phyloP scores from a whole-genome alignment of 2,329 filamentous ascomycete genomes.

The Sordariomycetes sp. region DNA sequence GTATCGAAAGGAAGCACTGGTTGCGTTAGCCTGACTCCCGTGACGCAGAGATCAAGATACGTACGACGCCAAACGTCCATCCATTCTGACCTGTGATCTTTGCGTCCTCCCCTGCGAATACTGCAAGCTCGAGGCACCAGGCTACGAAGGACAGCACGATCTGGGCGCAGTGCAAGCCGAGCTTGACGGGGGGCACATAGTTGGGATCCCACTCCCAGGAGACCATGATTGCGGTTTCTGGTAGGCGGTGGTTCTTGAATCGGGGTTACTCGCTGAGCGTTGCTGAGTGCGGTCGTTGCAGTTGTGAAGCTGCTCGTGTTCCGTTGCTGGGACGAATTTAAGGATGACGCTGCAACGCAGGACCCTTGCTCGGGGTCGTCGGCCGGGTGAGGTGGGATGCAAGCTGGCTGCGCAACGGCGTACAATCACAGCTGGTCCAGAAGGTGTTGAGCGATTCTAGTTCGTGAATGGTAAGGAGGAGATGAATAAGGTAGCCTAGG shows the following conservation, averaged over 20 bases:
- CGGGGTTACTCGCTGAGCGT: too few species aligned
- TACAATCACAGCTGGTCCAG: too few species aligned
- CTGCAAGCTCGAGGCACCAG: constrained; percentile 50
- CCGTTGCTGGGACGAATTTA: too few species aligned
- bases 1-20: constrained; percentile 56
- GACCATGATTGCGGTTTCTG: constrained; percentile 23
- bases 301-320: too few species aligned
- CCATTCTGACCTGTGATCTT: constrained; percentile 47
- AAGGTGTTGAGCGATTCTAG: too few species aligned
- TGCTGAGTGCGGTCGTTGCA: too few species aligned
- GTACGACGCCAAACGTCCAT: constrained; percentile 56
- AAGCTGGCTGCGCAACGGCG: too few species aligned
- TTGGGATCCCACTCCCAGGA: constrained; percentile 45
- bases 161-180: constrained; percentile 48
- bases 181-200: constrained; percentile 44
- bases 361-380: too few species aligned
- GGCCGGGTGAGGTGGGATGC: too few species aligned
- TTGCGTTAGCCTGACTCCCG: background rate
- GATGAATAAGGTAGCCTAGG: too few species aligned
- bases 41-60: constrained; percentile 13
- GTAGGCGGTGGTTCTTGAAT: background rate
- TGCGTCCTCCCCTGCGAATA: constrained; percentile 41
- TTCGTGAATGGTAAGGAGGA: too few species aligned
- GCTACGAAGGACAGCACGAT: constrained; percentile 43
- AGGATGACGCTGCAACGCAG: too few species aligned